Evolutionary conservation across 306 rosid species (phyloP), one percentile per base, ranked within the genome.

Genomic region (Senna siamea): DNA sequence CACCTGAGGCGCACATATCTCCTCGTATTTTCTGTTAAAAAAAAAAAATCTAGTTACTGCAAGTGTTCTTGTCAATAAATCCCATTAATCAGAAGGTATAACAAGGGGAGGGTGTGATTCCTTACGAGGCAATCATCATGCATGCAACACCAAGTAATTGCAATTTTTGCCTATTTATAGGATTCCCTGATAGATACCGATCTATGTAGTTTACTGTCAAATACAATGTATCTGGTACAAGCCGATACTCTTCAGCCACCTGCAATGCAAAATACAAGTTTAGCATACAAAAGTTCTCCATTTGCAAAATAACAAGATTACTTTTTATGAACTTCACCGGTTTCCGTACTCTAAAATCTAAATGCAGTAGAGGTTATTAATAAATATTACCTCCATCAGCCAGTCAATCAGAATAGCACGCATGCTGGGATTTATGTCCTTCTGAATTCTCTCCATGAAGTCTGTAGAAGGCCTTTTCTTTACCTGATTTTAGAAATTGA

Each of bases 1-100:
- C 68, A 94, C 99, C 76, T 92, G 97, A 60, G 97, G 99, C 22
- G 99, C 99, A 82, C 99, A 94, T 58, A 94, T 94, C 88, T 94
- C 99, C 81, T 94, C 99, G 43, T 92, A 89, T 80, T 94, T 94
- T 2, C 99, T 94, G 90, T 37, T 52, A 84, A 28, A 75, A 76
- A n/a, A 22, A 34, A 41, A 32, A 48, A 35, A 41, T 14, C 35
- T 55, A n/a, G 30, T 84, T 68, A 76, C 10, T 20, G 30, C 41
- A 23, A 28, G 65, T n/a, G n/a, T n/a, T n/a, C n/a, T n/a, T n/a
- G n/a, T 7, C 30, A 26, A 26, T 46, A 13, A 20, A 6, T 58
- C 34, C 23, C 57, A 37, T 5, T 37, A 37, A 37, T 26, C 3
- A 26, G 30, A 26, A 26, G 1, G 30, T 26, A 26, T 26, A 26